A percentile compares a stretch with the other conserved stretches of the same genome.
Conservation (phyloP, 2,329 filamentous ascomycete species). For the Epicoccum sorghinum region DNA sequence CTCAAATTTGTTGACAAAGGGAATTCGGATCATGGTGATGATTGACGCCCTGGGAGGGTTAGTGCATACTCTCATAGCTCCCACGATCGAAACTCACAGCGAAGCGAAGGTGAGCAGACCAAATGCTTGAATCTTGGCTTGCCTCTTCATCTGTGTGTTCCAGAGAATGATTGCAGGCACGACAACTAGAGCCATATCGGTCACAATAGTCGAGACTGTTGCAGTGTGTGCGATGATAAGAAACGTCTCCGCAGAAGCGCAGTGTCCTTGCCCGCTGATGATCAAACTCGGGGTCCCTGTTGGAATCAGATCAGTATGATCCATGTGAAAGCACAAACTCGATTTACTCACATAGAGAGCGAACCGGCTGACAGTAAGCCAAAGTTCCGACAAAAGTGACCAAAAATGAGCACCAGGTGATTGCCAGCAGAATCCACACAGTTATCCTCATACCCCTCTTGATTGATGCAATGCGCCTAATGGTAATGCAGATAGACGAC, state of each 20-base stretch:
- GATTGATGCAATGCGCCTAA: constrained; percentile 30
- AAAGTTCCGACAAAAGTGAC: constrained; percentile 30
- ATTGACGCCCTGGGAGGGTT: constrained; percentile 6
- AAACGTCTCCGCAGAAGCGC: constrained; percentile 25
- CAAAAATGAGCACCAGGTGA: constrained; percentile 30
- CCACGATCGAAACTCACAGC: constrained; percentile 10
- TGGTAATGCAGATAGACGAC: constrained; percentile 33
- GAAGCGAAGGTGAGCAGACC: constrained; percentile 29
- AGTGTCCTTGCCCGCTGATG: constrained; percentile 15
- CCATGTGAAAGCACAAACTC: not conserved
- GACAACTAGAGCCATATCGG: constrained; percentile 27
- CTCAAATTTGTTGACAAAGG: constrained; percentile 31
- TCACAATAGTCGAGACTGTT: constrained; percentile 27
- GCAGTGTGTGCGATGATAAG: constrained; percentile 29
- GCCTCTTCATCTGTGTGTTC: constrained; percentile 33
- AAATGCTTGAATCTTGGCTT: constrained; percentile 31
- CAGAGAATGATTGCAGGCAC: constrained; percentile 30
- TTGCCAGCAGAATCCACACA: constrained; percentile 20
- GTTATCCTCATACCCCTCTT: constrained; percentile 22
- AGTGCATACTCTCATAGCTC: not conserved
- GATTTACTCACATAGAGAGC: constrained; percentile 11
- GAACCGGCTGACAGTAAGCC: constrained; percentile 26
- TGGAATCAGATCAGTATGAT: not conserved
- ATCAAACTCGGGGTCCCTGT: constrained; percentile 1
- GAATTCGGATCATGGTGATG: constrained; percentile 23